Evolutionary conservation across 2,329 filamentous ascomycete species (phyloP).

Genomic region (Trichophyton simii): DNA sequence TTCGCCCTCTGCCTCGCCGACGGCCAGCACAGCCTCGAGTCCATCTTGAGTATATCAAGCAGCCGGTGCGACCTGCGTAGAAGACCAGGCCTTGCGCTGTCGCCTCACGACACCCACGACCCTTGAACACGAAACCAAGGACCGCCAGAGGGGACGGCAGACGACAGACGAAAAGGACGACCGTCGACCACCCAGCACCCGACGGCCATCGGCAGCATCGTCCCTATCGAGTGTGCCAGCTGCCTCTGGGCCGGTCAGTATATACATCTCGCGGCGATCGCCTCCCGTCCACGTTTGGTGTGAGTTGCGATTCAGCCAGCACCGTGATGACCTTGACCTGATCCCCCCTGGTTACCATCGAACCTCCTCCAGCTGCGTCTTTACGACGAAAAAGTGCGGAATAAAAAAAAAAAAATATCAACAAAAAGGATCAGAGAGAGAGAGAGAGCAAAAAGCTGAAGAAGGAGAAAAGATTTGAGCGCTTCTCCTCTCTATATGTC

Average conservation of each 20-base stretch:
- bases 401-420: background rate
- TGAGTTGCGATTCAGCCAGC: background rate
- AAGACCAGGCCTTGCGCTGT: background rate
- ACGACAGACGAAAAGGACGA: background rate
- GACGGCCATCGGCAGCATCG: background rate
- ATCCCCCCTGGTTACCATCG: background rate
- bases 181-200: background rate
- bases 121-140: background rate
- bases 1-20: background rate
- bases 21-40: too few species aligned
- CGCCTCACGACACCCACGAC: conserved; percentile 6
- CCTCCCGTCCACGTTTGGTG: background rate
- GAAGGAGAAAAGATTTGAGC: background rate
- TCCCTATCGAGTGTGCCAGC: background rate
- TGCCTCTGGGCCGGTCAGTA: conserved; percentile 8
- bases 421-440: background rate
- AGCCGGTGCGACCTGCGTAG: too few species aligned
- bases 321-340: background rate
- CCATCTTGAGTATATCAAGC: too few species aligned
- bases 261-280: conserved; percentile 3
- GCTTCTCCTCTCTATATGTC: background rate
- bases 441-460: background rate
- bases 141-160: background rate
- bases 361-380: background rate
- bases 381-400: background rate